These are phyloP conservation scores for Tricholoma sp. DNA, from an alignment of 768 basidiomycete species.

Conservation along the genomic window DNA sequence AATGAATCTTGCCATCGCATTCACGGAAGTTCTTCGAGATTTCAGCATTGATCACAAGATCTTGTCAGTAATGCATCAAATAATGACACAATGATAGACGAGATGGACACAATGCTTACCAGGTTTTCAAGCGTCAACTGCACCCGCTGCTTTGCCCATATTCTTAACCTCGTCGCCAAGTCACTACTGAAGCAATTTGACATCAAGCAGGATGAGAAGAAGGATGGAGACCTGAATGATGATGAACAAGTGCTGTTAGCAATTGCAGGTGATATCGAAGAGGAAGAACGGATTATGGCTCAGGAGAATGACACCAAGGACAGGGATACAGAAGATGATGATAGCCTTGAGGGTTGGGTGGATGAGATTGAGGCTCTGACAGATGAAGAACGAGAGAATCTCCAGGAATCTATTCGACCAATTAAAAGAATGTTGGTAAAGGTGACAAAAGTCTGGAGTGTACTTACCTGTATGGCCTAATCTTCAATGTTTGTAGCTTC, in stretches of 20 bases:
- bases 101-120: conserved; percentile 16
- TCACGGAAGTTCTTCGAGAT: conserved; percentile 21
- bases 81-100: neutral
- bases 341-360: conserved; percentile 19
- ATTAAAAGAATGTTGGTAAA: conserved; percentile 25
- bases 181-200: conserved; percentile 11
- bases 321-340: conserved; percentile 13
- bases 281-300: neutral
- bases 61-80: neutral
- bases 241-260: neutral
- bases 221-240: conserved; percentile 25
- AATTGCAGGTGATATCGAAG: neutral
- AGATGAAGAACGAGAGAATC: conserved; percentile 7
- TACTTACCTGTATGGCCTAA: neutral
- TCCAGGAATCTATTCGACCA: conserved; percentile 17
- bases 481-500: conserved; percentile 12
- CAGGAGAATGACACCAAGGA: conserved; percentile 3
- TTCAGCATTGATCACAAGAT: conserved; percentile 28
- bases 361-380: conserved; percentile 12
- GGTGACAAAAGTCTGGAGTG: conserved; percentile 12
- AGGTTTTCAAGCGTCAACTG: conserved; percentile 21
- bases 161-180: neutral
- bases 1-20: conserved; percentile 21
- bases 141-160: neutral
- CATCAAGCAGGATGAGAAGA: conserved; percentile 28